Evolutionary conservation across 176 grass and related monocot species (phyloP).

Genomic region (Bromus sterilis): DNA sequence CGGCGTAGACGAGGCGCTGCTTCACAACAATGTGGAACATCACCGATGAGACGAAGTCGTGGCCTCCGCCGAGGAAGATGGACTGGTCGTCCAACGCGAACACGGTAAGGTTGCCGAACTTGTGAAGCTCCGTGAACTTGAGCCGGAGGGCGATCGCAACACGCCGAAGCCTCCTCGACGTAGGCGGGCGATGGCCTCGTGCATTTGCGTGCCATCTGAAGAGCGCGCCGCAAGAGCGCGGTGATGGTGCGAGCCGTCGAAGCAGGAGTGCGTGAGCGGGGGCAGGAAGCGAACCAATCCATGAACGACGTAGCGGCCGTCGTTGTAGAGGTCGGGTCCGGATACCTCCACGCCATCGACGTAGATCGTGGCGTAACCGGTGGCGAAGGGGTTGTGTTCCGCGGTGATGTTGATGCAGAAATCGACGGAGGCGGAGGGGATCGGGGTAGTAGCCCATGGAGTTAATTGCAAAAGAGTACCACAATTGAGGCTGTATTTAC

Average conservation of each 20-base stretch:
- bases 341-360: constrained; percentile 58
- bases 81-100: constrained; percentile 59
- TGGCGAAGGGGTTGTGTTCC: constrained; percentile 29
- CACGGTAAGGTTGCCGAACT: constrained; percentile 53
- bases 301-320: constrained; percentile 66
- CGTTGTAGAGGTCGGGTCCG: constrained; percentile 68
- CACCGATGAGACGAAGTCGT: constrained; percentile 53
- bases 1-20: constrained; percentile 38
- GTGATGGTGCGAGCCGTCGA: background rate
- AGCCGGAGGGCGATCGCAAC: constrained; percentile 60
- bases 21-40: constrained; percentile 59
- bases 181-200: constrained; percentile 55
- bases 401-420: constrained; percentile 52
- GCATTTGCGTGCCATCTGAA: no score
- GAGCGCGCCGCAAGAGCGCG: no score
- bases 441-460: constrained; percentile 63
- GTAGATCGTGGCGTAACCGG: constrained; percentile 33
- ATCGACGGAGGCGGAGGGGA: constrained; percentile 44
- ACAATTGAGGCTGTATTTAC: no score
- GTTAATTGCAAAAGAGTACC: no score
- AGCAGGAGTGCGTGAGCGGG: constrained; percentile 57
- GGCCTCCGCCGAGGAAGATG: constrained; percentile 61
- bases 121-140: constrained; percentile 55
- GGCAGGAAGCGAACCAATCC: constrained; percentile 53
- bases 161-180: constrained; percentile 60